phyloP scores from a whole-genome alignment of 2,329 filamentous ascomycete species.

The Aspergillus sp. region DNA sequence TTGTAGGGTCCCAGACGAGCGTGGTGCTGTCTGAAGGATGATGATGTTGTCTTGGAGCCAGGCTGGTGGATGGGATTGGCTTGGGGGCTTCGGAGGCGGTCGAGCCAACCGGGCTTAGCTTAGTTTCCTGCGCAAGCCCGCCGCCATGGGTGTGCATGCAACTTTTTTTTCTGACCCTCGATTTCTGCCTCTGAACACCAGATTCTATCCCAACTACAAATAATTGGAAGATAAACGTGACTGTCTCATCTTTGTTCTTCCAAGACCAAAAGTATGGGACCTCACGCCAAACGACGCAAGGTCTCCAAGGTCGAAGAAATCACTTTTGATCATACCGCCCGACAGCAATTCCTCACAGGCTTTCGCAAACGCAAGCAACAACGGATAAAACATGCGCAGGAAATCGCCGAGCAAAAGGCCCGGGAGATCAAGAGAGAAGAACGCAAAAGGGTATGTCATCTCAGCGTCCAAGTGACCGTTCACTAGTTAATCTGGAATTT shows the following conservation, averaged over 20 bases:
- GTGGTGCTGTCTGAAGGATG: slow-evolving; percentile 11
- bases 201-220: not conserved
- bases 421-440: slow-evolving; percentile 72
- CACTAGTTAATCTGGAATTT: slow-evolving; percentile 1
- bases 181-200: not conserved
- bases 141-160: not conserved
- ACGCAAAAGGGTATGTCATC: slow-evolving; percentile 66
- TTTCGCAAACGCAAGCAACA: slow-evolving; percentile 95
- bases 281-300: slow-evolving; percentile 67
- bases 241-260: not conserved
- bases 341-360: slow-evolving; percentile 85
- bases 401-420: slow-evolving; percentile 72
- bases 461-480: not conserved
- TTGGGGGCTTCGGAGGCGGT: slow-evolving; percentile 33
- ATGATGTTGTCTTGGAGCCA: slow-evolving; percentile 27
- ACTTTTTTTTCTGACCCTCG: not conserved
- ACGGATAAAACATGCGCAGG: slow-evolving; percentile 79
- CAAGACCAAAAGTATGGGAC: slow-evolving; percentile 45
- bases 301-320: slow-evolving; percentile 69
- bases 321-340: slow-evolving; percentile 74
- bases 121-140: slow-evolving; percentile 2
- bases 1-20: slow-evolving; percentile 10
- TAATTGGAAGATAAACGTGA: not conserved
- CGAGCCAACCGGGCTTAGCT: slow-evolving; percentile 31
- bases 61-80: slow-evolving; percentile 22